Base-by-base conservation (phyloP, 202 grass and related monocot species). In the Eragrostis tef region DNA sequence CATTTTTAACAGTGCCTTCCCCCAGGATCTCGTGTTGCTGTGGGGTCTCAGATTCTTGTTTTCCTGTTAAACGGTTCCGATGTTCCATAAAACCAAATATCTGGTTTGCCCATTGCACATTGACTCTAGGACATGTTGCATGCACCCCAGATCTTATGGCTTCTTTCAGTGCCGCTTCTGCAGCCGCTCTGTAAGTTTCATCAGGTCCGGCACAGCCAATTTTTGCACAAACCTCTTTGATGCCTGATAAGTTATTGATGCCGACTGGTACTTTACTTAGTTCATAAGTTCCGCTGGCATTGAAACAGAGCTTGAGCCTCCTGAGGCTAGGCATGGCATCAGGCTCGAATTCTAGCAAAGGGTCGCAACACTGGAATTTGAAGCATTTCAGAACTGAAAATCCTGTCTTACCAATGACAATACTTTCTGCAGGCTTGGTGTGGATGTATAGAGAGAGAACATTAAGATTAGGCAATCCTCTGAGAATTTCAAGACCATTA, bases 1-100 rank as follows among this genome's bases (percentile, higher is more conserved):
- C 31, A 74, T 49, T 44, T 20, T 48, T 79, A 10, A 86, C 90
- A 19, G 31, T 2, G 31, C 31, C 31, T 2, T 34, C 31, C 2
- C 4, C 31, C 31, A 2, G 31, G 4, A 4, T 34, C 31, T 34
- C 31, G 31, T 34, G 31, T 34, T 34, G 31, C 4, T 34, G 1
- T 34, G 1, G 31, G 31, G 1, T 4, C 31, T 34, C 31, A 34
- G 31, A 34, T 34, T 34, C n/a, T n/a, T n/a, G n/a, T n/a, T n/a
- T n/a, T n/a, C n/a, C n/a, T n/a, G n/a, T n/a, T n/a, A n/a, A n/a
- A n/a, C n/a, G n/a, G n/a, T n/a, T n/a, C n/a, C n/a, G n/a, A n/a
- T n/a, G n/a, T n/a, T n/a, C n/a, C n/a, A n/a, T n/a, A n/a, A n/a
- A n/a, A n/a, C n/a, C n/a, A n/a, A n/a, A 34, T 34, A 34, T 2